Evolutionary conservation across 1,284 basidiomycete genomes (phyloP).

Genomic region (Xerocomus amazonicus): DNA sequence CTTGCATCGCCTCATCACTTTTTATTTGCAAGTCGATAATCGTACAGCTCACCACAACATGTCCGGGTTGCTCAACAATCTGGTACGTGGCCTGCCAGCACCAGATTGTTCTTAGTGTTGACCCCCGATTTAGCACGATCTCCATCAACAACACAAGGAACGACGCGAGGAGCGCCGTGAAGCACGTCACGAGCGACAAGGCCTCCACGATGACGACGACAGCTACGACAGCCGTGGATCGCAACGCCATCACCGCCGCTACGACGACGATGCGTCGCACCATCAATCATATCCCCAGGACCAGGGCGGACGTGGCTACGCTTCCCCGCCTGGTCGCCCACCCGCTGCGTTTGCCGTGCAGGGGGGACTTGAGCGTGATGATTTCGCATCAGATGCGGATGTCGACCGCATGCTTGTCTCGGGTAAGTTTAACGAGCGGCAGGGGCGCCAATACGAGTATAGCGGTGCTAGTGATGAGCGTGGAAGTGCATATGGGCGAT

Average conservation of each 20-base stretch:
- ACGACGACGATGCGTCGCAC: constrained; percentile 1
- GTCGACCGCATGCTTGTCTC: constrained; percentile 19
- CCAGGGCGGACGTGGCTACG: background rate
- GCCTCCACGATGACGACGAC: background rate
- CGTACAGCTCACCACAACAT: constrained; percentile 4
- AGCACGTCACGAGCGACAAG: constrained; percentile 8
- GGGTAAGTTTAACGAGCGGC: constrained; percentile 11
- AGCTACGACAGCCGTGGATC: too few species aligned
- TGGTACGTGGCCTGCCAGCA: constrained; percentile 2
- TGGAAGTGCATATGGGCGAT: constrained; percentile 1
- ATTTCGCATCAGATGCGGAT: constrained; percentile 31
- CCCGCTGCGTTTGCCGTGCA: background rate
- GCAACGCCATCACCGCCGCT: too few species aligned
- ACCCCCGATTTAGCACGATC: constrained; percentile 5
- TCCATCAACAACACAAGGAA: constrained; percentile 9
- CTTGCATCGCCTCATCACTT: too few species aligned
- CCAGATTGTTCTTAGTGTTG: background rate
- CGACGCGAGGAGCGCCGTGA: constrained; percentile 14
- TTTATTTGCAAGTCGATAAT: too few species aligned
- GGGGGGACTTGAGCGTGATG: constrained; percentile 22
- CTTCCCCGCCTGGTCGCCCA: constrained; percentile 8
- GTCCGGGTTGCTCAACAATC: constrained; percentile 10
- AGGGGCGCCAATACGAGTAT: background rate
- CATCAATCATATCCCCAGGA: too few species aligned
- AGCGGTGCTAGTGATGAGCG: background rate